These are phyloP conservation scores for Saccharum hybrid DNA, from an alignment of 202 grass and related monocot species.

Conservation along the genomic window DNA sequence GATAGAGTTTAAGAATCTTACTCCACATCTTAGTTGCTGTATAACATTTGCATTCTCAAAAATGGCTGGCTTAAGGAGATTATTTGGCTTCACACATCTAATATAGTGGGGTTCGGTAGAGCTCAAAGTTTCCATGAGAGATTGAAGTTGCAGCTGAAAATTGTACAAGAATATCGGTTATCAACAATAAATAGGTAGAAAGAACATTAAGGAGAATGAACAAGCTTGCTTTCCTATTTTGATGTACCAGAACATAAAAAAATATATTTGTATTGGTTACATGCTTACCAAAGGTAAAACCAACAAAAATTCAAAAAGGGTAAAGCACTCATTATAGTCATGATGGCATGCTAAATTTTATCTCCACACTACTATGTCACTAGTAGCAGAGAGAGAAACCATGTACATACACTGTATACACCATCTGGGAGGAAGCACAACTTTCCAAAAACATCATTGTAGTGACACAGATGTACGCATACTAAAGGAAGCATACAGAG, in stretches of 20 bases:
- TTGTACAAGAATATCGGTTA: constrained; percentile 40
- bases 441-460: background rate
- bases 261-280: background rate
- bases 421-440: background rate
- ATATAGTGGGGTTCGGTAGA: constrained; percentile 97
- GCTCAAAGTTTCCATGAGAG: constrained; percentile 97
- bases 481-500: background rate
- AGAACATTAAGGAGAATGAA: constrained; percentile 37
- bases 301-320: constrained; percentile 18
- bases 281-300: background rate
- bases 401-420: background rate
- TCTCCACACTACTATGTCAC: constrained; percentile 10
- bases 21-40: constrained; percentile 96
- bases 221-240: constrained; percentile 28
- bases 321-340: constrained; percentile 1
- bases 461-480: background rate
- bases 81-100: constrained; percentile 99
- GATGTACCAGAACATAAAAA: constrained; percentile 34
- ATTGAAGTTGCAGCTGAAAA: constrained; percentile 98
- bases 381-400: constrained; percentile 30
- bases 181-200: constrained; percentile 34
- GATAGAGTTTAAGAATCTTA: constrained; percentile 64
- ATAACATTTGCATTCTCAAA: constrained; percentile 99
- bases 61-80: constrained; percentile 92
- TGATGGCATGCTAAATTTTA: background rate